Base-by-base conservation (phyloP, 768 basidiomycete species). In the Suillus placidus region DNA sequence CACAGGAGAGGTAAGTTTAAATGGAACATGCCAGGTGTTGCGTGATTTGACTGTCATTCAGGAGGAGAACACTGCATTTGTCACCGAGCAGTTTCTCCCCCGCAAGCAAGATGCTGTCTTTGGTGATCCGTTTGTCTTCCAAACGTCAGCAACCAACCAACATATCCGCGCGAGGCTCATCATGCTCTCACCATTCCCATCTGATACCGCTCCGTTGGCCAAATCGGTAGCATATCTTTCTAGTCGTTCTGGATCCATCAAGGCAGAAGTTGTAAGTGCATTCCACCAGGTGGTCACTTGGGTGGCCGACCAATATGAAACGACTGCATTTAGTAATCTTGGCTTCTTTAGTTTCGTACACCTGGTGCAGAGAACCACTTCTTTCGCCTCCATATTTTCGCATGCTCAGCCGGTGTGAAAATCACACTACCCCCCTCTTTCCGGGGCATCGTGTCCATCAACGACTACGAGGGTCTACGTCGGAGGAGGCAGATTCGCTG, bases 141-240 rank as follows among this genome's bases (percentile, higher is more conserved):
- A 78, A 62, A 70, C 72, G 20, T 30, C 67, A 49, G 58, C 68
- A 6, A 60, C 61, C 55, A 68, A 63, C 20, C 74, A 70, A 54
- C 65, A 71, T 26, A 69, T 77, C 67, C 68, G 70, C 3, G 77
- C 76, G 51, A 78, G 64, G 55, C 58, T 78, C 1, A 38, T 71
- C 49, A 66, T 77, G 12, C 74, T 74, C 10, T 63, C 77, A 37
- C 76, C 72, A 30, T 45, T 70, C 34, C 68, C 74, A n/a, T 73
- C 68, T 54, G 77, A 77, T 56, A 40, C 45, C 51, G 67, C 70
- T 26, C 72, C 77, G 1, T 69, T 75, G 67, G 77, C 76, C n/a
- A 77, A 78, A 66, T 77, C 75, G 18, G 75, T 70, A 34, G 71
- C 76, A 20, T 78, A 72, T 68, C 63, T 77, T 66, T 73, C 76